Conservation (phyloP, 768 basidiomycete species). For the Royoungia palumana region DNA sequence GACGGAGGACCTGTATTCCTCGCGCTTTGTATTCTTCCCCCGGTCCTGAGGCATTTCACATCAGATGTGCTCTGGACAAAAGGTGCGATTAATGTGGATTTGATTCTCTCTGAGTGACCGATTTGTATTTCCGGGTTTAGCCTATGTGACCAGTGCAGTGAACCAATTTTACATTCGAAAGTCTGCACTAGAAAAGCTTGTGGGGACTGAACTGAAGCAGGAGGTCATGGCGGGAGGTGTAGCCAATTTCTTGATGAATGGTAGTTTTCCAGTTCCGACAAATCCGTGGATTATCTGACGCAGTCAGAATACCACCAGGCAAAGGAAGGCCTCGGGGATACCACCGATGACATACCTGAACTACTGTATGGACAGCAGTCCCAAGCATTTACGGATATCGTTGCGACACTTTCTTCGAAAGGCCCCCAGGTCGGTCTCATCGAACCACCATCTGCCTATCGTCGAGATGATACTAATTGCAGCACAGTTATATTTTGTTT, state of each 20-base stretch:
- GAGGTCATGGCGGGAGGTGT: constrained; percentile 25
- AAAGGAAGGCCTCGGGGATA: constrained; percentile 17
- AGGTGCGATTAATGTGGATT: constrained; percentile 4
- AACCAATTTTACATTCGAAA: constrained; percentile 24
- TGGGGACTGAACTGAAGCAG: constrained; percentile 6
- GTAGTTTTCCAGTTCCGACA: background rate
- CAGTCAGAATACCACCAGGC: constrained; percentile 21
- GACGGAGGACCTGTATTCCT: constrained; percentile 23
- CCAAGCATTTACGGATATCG: constrained; percentile 3
- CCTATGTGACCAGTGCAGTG: constrained; percentile 14
- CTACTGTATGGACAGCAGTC: constrained; percentile 3
- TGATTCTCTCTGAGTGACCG: background rate
- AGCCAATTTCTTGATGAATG: constrained; percentile 9
- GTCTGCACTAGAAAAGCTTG: constrained; percentile 14
- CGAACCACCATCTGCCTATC: no score
- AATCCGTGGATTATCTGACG: background rate
- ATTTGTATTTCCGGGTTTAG: constrained; percentile 1
- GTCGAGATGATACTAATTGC: background rate
- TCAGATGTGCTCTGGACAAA: constrained; percentile 18
- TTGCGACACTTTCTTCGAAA: constrained; percentile 14
- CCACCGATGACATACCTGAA: constrained; percentile 11
- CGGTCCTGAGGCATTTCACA: background rate
- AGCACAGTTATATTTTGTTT: constrained; percentile 28
- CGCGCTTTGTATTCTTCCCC: constrained; percentile 17
- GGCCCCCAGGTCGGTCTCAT: constrained; percentile 14